phyloP scores from a whole-genome alignment of 73 alveolate genomes.

The Diophrys appendiculata region DNA sequence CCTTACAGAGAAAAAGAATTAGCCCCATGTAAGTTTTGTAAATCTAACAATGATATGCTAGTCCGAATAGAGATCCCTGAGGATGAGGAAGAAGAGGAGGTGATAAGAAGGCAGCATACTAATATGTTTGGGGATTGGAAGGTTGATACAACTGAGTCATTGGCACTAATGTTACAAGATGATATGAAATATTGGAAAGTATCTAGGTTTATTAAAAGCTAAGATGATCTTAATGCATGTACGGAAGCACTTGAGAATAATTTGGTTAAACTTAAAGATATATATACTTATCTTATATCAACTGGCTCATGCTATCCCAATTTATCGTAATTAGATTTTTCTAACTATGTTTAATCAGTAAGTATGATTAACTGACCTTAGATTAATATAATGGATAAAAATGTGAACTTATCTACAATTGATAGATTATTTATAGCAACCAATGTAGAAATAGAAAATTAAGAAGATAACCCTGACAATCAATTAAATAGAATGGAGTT shows the following conservation, averaged over 20 bases:
- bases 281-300: neutral
- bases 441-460: constrained; percentile 40
- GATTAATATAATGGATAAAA: constrained; percentile 20
- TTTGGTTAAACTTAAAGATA: neutral
- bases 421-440: constrained; percentile 65
- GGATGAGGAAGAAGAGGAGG: neutral
- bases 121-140: constrained; percentile 53
- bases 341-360: neutral
- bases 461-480: constrained; percentile 58
- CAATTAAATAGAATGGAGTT: constrained; percentile 52
- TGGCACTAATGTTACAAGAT: constrained; percentile 4
- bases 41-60: too few species aligned
- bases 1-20: too few species aligned
- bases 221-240: neutral
- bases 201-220: neutral
- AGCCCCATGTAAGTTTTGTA: too few species aligned
- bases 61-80: too few species aligned
- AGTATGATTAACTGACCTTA: neutral
- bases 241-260: neutral
- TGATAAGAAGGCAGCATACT: neutral
- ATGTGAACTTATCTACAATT: constrained; percentile 24
- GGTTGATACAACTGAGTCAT: constrained; percentile 31
- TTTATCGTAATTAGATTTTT: neutral
- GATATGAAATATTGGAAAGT: constrained; percentile 29
- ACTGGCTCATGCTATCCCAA: neutral